These are phyloP conservation scores for Pleurostoma richardsiae DNA, from an alignment of 2,329 filamentous ascomycete genomes.

Conservation along the genomic window DNA sequence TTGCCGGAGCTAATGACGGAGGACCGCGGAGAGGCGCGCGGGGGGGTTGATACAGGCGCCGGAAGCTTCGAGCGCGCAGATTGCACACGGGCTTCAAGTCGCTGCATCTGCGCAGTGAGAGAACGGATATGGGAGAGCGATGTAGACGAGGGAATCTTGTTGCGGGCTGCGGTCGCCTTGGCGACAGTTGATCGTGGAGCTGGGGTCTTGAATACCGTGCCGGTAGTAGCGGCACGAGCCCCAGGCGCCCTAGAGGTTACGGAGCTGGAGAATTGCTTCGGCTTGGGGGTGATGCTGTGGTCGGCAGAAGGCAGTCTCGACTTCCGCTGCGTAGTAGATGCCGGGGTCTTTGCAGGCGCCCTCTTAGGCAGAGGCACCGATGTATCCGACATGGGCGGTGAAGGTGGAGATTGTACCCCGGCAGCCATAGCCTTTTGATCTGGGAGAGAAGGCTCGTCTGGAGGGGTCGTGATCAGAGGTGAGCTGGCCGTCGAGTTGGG, in stretches of 20 bases:
- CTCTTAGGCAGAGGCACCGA: slow-evolving; percentile 57
- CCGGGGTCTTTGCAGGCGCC: slow-evolving; percentile 36
- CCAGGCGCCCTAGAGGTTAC: slow-evolving; percentile 23
- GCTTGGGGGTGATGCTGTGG: slow-evolving; percentile 48
- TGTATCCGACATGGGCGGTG: slow-evolving; percentile 86
- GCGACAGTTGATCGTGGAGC: slow-evolving; percentile 40
- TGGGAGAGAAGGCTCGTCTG: slow-evolving; percentile 34
- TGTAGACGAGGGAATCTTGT: slow-evolving; percentile 51
- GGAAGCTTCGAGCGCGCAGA: slow-evolving; percentile 88
- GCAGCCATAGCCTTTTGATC: slow-evolving; percentile 58
- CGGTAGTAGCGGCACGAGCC: slow-evolving; percentile 35
- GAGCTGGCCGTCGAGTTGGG: slow-evolving; percentile 86
- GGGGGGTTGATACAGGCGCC: slow-evolving; percentile 71
- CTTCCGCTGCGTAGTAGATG: slow-evolving; percentile 33
- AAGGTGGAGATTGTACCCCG: slow-evolving; percentile 77
- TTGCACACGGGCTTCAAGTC: slow-evolving; percentile 88
- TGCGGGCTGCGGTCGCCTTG: slow-evolving; percentile 36
- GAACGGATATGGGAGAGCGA: slow-evolving; percentile 91
- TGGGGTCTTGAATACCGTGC: slow-evolving; percentile 34
- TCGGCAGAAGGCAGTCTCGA: slow-evolving; percentile 52
- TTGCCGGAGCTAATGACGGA: slow-evolving; percentile 30
- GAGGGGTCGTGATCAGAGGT: slow-evolving; percentile 83
- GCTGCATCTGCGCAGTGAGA: slow-evolving; percentile 95
- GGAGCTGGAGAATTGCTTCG: slow-evolving; percentile 32
- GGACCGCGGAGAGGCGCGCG: slow-evolving; percentile 69